phyloP scores from a whole-genome alignment of 2,329 filamentous ascomycete genomes.

The Daldinia sp. region DNA sequence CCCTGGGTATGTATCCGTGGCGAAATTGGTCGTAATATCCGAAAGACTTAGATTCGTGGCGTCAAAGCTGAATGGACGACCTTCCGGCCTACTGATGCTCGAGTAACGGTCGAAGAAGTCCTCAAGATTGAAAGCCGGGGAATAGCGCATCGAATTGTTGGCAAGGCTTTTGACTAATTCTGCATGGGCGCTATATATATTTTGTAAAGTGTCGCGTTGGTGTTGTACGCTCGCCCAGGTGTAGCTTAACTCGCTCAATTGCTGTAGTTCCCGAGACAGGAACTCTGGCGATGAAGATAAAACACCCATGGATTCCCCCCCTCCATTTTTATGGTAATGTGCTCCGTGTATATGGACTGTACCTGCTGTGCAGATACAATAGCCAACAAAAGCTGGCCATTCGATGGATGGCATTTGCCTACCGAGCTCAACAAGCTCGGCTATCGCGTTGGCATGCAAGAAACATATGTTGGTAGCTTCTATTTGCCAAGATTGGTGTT shows the following conservation, averaged over 20 bases:
- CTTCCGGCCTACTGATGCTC: conserved; percentile 68
- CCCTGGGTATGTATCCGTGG: conserved; percentile 66
- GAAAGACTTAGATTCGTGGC: conserved; percentile 78
- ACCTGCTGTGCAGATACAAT: conserved; percentile 86
- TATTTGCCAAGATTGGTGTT: conserved; percentile 93
- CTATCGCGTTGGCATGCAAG: conserved; percentile 87
- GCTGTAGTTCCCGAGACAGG: conserved; percentile 81
- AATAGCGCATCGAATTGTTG: conserved; percentile 77
- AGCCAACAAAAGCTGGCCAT: conserved; percentile 88
- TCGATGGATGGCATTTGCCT: conserved; percentile 80
- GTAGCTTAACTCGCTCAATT: conserved; percentile 79
- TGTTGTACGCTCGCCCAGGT: conserved; percentile 84
- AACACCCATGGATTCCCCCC: conserved; percentile 69
- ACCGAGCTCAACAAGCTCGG: conserved; percentile 83
- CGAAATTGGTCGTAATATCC: conserved; percentile 73
- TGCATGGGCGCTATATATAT: conserved; percentile 81
- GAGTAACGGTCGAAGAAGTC: conserved; percentile 88
- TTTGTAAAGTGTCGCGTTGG: conserved; percentile 82
- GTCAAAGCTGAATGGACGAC: conserved; percentile 74
- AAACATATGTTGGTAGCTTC: conserved; percentile 90
- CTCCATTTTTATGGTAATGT: conserved; percentile 73
- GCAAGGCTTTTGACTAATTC: conserved; percentile 81
- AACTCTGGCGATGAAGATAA: conserved; percentile 75
- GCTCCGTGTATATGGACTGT: conserved; percentile 90
- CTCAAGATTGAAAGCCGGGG: conserved; percentile 84